Evolutionary conservation across 805 yeast genomes (phyloP).

Genomic region (Myxozyma geophila): DNA sequence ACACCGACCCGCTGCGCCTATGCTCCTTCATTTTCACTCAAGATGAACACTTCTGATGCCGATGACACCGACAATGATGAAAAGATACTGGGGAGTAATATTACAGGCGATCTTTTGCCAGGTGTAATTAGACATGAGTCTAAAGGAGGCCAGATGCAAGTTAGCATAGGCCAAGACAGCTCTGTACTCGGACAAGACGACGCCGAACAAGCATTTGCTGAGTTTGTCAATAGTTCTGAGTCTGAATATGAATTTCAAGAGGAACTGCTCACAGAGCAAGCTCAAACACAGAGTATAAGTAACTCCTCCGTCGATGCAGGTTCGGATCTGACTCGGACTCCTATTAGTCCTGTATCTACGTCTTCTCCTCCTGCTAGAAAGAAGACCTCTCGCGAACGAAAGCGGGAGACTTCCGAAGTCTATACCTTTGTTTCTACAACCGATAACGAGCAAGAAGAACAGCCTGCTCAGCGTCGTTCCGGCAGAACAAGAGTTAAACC

Average conservation of each 20-base stretch:
- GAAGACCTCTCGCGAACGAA: not conserved
- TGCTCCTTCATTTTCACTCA: not conserved
- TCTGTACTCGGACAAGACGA: not conserved
- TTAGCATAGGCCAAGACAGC: not conserved
- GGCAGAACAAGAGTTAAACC: conserved; percentile 51
- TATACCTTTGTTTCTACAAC: not conserved
- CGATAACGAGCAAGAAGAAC: not conserved
- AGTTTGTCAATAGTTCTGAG: conserved; percentile 6
- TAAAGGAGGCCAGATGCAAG: not conserved
- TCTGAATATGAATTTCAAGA: not conserved
- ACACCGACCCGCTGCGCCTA: not conserved
- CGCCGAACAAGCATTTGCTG: conserved; percentile 17
- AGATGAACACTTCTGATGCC: not conserved
- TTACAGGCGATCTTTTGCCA: not conserved
- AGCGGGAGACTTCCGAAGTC: not conserved
- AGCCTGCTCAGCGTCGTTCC: conserved; percentile 17
- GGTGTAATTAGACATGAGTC: not conserved
- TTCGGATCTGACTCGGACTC: too few relatives aligned
- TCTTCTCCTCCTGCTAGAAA: not conserved
- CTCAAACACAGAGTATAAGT: not conserved
- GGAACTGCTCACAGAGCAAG: not conserved
- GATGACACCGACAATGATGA: not conserved
- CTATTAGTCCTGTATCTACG: not conserved
- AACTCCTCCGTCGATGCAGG: not conserved
- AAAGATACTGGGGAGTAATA: not conserved